phyloP scores from a whole-genome alignment of 1,139 yeast species.

The Pichia sp. region DNA sequence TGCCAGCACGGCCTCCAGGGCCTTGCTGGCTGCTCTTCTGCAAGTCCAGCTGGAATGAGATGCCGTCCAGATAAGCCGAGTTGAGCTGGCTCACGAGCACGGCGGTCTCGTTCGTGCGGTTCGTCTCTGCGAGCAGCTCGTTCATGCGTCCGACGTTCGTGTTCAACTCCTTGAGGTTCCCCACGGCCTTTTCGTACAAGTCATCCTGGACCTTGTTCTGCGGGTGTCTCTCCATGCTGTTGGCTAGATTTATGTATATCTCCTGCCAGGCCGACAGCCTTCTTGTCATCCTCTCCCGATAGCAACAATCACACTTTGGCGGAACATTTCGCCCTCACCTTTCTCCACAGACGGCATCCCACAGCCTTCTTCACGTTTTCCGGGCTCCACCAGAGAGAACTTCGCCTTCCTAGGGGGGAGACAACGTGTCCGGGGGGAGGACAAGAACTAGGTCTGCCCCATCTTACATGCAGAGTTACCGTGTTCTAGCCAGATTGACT shows the following conservation, averaged over 20 bases:
- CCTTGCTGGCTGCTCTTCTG: conserved; percentile 1
- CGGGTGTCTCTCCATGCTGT: conserved; percentile 47
- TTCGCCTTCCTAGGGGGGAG: background rate
- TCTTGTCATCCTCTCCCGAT: background rate
- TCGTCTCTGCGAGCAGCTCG: conserved; percentile 53
- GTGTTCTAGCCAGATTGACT: background rate
- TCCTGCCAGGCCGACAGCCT: background rate
- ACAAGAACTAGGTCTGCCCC: background rate
- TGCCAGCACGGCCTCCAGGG: background rate
- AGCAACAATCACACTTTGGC: background rate
- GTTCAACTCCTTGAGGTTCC: conserved; percentile 44
- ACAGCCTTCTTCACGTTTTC: background rate
- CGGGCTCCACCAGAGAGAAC: background rate
- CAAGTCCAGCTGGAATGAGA: conserved; percentile 15
- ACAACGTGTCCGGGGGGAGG: background rate
- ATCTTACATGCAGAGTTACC: background rate
- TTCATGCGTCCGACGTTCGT: conserved; percentile 40
- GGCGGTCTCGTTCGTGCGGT: conserved; percentile 62
- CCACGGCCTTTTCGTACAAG: conserved; percentile 67
- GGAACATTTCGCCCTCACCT: background rate
- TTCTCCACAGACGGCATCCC: background rate
- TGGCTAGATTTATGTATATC: background rate
- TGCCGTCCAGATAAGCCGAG: conserved; percentile 11
- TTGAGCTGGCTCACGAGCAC: conserved; percentile 68
- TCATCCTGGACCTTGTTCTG: conserved; percentile 85